Conservation (phyloP, 305 asterid genomes). For the Ilex paraguariensis region DNA sequence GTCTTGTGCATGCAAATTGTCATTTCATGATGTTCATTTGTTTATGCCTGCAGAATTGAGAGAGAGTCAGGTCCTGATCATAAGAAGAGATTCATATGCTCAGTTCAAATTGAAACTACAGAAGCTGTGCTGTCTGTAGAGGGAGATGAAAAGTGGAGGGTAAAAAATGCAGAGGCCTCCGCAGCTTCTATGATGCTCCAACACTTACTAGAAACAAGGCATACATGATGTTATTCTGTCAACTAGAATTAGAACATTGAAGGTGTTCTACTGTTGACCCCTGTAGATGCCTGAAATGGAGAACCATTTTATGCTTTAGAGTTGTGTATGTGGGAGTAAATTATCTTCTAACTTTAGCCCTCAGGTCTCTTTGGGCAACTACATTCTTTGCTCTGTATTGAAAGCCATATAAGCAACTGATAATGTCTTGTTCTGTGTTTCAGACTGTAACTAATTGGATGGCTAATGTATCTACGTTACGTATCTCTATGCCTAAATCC, state of each 20-base stretch:
- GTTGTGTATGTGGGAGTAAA: too few relatives aligned
- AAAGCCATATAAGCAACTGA: too few relatives aligned
- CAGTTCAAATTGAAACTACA: slow-evolving; percentile 40
- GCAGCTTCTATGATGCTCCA: slow-evolving; percentile 73
- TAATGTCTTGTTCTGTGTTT: too few relatives aligned
- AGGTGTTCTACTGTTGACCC: not conserved
- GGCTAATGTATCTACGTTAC: too few relatives aligned
- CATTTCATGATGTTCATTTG: not conserved
- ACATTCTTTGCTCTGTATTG: too few relatives aligned
- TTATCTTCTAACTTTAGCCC: too few relatives aligned
- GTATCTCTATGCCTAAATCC: too few relatives aligned
- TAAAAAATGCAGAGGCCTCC: slow-evolving; percentile 70
- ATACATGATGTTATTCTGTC: slow-evolving; percentile 3
- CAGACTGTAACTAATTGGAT: too few relatives aligned
- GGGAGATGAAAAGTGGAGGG: slow-evolving; percentile 51
- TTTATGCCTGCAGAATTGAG: slow-evolving; percentile 31
- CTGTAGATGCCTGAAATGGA: not conserved
- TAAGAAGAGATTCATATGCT: slow-evolving; percentile 45
- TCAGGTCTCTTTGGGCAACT: too few relatives aligned
- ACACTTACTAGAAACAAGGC: slow-evolving; percentile 15
- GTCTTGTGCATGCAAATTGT: not conserved
- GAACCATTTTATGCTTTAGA: not conserved
- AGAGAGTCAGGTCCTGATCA: slow-evolving; percentile 45
- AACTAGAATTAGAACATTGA: too few relatives aligned
- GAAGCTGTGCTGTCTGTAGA: slow-evolving; percentile 19